Percentiles rank a stretch among this genome's conserved stretches.
phyloP scores from a whole-genome alignment of 169 alveolate species.

The Eimeria maxima region DNA sequence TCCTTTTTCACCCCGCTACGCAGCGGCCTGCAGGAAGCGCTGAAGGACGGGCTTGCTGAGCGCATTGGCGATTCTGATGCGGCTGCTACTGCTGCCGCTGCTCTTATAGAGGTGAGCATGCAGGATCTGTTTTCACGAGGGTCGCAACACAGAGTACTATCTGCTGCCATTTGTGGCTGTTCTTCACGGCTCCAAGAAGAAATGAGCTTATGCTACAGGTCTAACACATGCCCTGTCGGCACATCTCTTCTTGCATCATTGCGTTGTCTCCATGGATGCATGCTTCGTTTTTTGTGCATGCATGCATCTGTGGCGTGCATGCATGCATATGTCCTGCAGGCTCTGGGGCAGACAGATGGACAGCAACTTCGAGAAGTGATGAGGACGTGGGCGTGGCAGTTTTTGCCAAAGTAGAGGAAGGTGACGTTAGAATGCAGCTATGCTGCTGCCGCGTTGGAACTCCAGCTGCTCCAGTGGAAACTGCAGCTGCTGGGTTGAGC shows the following conservation, averaged over 20 bases:
- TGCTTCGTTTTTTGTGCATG: not conserved
- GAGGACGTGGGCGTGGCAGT: slow-evolving; percentile 36
- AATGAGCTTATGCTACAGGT: not conserved
- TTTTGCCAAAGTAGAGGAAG: slow-evolving; percentile 3
- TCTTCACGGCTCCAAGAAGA: not conserved
- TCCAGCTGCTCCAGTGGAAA: not conserved
- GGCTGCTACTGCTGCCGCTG: slow-evolving; percentile 53
- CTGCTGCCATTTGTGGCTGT: not conserved
- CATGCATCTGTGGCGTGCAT: not conserved
- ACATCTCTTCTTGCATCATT: not conserved
- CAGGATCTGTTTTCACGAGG: not conserved
- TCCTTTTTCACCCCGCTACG: slow-evolving; percentile 44
- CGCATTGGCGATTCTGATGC: slow-evolving; percentile 18
- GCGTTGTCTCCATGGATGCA: not conserved
- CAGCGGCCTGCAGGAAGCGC: slow-evolving; percentile 59
- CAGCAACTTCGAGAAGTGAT: slow-evolving; percentile 62
- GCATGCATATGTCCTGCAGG: slow-evolving; percentile 23
- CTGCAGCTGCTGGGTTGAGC: not conserved
- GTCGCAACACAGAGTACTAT: not conserved
- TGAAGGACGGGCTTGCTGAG: not conserved
- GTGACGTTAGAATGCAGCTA: not conserved
- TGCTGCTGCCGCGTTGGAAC: no score
- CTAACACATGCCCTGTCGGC: not conserved
- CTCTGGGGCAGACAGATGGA: slow-evolving; percentile 51
- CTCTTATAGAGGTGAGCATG: slow-evolving; percentile 48